A percentile compares a stretch with the other conserved stretches of the same genome.
phyloP scores from a whole-genome alignment of 257 asterid genomes.

The Solanum stenotomum region DNA sequence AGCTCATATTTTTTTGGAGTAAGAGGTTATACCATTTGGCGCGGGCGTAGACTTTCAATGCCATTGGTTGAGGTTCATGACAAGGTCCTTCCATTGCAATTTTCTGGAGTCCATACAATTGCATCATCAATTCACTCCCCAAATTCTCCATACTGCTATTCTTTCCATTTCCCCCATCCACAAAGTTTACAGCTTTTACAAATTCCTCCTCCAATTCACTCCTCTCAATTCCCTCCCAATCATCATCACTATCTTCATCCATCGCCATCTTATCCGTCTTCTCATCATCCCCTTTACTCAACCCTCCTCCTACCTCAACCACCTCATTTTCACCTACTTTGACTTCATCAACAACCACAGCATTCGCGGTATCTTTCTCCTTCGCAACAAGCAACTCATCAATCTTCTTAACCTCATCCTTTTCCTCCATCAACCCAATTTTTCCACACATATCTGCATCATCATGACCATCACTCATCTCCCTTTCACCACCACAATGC shows the following conservation, averaged over 20 bases:
- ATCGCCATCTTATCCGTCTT: constrained; percentile 4
- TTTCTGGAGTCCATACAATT: constrained; percentile 69
- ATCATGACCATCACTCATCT: neutral
- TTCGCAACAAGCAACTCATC: constrained; percentile 6
- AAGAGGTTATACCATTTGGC: constrained; percentile 66
- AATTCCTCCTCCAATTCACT: constrained; percentile 75
- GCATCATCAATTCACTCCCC: constrained; percentile 45
- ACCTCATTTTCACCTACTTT: neutral
- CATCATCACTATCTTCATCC: constrained; percentile 43
- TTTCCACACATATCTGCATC: neutral
- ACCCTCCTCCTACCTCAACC: neutral
- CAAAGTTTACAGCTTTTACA: constrained; percentile 65
- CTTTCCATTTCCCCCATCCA: constrained; percentile 39
- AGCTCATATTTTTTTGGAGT: neutral
- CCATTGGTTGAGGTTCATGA: constrained; percentile 76
- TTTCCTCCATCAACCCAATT: neutral
- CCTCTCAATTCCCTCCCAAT: constrained; percentile 95
- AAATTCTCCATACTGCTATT: constrained; percentile 27
- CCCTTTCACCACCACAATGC: neutral
- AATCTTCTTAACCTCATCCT: neutral
- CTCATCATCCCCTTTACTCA: constrained; percentile 9
- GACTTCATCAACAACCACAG: neutral
- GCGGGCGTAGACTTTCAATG: constrained; percentile 58
- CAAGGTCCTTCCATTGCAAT: constrained; percentile 88
- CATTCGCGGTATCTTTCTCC: neutral